Evolutionary conservation across 2,329 filamentous ascomycete genomes (phyloP).

Genomic region (Trichoderma afroharzianum): DNA sequence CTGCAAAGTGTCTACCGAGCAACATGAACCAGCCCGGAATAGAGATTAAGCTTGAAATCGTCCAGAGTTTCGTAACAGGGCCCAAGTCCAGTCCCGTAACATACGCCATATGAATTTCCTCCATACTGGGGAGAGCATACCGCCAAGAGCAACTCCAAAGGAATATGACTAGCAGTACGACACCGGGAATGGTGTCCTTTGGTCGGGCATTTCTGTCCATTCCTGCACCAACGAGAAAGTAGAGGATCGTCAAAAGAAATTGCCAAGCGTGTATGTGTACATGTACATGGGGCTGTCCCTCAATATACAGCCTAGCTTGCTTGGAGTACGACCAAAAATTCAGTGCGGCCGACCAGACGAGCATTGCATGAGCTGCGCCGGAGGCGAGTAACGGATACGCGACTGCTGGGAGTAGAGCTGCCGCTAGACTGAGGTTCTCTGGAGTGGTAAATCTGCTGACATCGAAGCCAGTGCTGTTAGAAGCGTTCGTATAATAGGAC

Average conservation of each 20-base stretch:
- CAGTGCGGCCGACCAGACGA: neutral
- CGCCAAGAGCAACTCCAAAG: neutral
- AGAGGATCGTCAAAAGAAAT: neutral
- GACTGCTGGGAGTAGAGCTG: neutral
- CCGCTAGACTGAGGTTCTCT: neutral
- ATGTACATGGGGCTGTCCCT: neutral
- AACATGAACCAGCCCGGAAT: neutral
- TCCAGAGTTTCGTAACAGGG: neutral
- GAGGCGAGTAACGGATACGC: neutral
- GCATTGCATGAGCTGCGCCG: fast-evolving
- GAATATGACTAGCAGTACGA: neutral
- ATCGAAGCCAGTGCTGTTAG: neutral
- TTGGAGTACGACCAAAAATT: neutral
- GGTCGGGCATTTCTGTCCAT: too few species aligned
- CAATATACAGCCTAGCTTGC: neutral
- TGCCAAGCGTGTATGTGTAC: neutral
- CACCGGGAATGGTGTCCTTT: neutral
- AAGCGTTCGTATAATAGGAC: neutral
- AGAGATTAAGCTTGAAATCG: neutral
- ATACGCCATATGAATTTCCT: neutral
- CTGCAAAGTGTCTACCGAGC: neutral
- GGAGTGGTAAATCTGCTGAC: neutral
- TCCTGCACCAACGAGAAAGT: neutral
- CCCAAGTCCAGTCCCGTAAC: neutral
- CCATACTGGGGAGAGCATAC: neutral